Evolutionary conservation across 225 moss, liverwort and hornwort species (phyloP).

Genomic region (Pseudoscleropodium purum): DNA sequence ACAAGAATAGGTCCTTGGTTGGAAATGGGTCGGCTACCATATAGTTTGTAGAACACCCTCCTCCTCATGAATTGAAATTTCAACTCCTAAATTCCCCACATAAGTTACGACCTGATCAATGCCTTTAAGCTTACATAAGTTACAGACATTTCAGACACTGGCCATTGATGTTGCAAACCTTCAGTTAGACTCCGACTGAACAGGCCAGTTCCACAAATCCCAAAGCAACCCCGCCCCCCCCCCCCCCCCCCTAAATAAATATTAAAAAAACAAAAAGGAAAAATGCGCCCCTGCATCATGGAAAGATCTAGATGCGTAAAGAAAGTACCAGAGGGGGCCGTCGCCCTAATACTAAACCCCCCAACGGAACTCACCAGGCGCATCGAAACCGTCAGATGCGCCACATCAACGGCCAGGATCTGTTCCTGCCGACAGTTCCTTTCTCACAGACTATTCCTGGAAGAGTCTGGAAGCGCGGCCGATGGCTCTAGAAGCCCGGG

Average conservation of each 20-base stretch:
- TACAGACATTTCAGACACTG: background rate
- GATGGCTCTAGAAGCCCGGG: conserved; percentile 11
- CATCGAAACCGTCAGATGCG: background rate
- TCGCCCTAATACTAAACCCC: conserved; percentile 7
- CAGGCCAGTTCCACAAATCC: background rate
- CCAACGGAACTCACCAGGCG: background rate
- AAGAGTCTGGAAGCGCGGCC: conserved; percentile 6
- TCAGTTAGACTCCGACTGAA: background rate
- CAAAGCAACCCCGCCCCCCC: background rate
- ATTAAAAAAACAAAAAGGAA: background rate
- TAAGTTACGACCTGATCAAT: background rate
- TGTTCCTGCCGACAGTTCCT: background rate
- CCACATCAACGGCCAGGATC: background rate
- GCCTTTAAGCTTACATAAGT: background rate
- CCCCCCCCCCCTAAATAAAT: background rate
- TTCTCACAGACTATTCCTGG: background rate
- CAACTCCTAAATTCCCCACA: background rate
- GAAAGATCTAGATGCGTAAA: conserved; percentile 6
- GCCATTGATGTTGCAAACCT: background rate
- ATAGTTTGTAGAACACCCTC: background rate
- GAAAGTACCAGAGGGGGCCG: background rate
- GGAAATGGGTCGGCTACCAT: too few species aligned
- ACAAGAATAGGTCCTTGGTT: too few species aligned
- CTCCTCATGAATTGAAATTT: background rate
- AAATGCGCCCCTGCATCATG: background rate